These are phyloP conservation scores for Novymonas esmeraldas DNA, from an alignment of 208 protist species.

Conservation along the genomic window DNA sequence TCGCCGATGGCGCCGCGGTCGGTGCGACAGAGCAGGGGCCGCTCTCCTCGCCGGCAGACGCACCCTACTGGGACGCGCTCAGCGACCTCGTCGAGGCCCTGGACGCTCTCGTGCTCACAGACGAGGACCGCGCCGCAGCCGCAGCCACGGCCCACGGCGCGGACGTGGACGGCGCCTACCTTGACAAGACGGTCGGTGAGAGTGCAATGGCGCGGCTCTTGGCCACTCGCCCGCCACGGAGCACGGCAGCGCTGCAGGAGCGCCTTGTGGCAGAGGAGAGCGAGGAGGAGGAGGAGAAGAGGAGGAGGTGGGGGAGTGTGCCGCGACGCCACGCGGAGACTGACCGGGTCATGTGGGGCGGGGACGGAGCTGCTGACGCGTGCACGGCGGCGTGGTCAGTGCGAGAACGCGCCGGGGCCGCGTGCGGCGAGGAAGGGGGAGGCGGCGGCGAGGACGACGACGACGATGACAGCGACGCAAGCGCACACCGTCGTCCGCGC, in stretches of 20 bases:
- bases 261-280: not conserved
- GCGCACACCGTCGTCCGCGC: too few species aligned
- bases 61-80: constrained; percentile 23
- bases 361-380: too few species aligned
- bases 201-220: constrained; percentile 7
- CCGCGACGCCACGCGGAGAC: too few species aligned
- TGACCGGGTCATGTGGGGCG: too few species aligned
- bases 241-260: not conserved
- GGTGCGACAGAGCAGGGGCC: not conserved
- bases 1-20: not conserved
- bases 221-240: constrained; percentile 12
- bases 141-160: not conserved
- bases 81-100: constrained; percentile 23
- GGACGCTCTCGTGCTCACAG: constrained; percentile 42
- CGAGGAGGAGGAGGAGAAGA: not conserved
- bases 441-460: too few species aligned
- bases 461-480: too few species aligned
- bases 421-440: too few species aligned
- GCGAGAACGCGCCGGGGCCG: too few species aligned
- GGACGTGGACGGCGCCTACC: not conserved
- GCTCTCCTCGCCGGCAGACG: not conserved
- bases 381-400: too few species aligned
- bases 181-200: not conserved
- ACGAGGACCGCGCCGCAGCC: constrained; percentile 25
- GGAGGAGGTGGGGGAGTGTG: too few species aligned